These are phyloP conservation scores for Aegilops longissima DNA, from an alignment of 176 grass and related monocot species.

Conservation along the genomic window DNA sequence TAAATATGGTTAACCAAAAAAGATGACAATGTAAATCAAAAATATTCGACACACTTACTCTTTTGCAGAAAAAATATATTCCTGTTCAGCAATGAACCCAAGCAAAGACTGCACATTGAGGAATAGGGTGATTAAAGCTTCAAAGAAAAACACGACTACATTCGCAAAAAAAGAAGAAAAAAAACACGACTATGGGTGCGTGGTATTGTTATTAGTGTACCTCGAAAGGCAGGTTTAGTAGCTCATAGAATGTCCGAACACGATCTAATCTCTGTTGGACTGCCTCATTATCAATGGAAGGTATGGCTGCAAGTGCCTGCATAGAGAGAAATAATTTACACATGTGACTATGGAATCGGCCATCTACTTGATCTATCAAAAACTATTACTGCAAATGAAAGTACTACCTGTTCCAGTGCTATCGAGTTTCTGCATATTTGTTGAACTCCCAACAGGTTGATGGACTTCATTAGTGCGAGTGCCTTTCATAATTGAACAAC, in stretches of 20 bases:
- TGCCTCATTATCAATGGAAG: slow-evolving; percentile 80
- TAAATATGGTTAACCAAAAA: not conserved
- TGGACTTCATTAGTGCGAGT: slow-evolving; percentile 89
- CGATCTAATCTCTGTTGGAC: slow-evolving; percentile 87
- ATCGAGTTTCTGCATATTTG: slow-evolving; percentile 98
- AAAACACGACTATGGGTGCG: slow-evolving; percentile 14
- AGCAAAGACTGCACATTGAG: slow-evolving; percentile 65
- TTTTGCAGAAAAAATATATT: slow-evolving; percentile 73
- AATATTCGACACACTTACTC: slow-evolving; percentile 56
- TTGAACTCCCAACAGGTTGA: slow-evolving; percentile 94
- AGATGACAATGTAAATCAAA: not conserved
- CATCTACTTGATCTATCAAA: slow-evolving; percentile 1
- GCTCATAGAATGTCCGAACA: slow-evolving; percentile 82
- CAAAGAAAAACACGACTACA: not conserved
- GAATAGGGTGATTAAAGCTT: slow-evolving; percentile 25
- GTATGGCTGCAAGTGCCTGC: slow-evolving; percentile 90
- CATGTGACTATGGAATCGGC: not conserved
- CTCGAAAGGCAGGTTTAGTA: slow-evolving; percentile 92
- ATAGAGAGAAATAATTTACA: slow-evolving; percentile 23
- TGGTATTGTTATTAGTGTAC: slow-evolving; percentile 27
- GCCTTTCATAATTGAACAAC: slow-evolving; percentile 45
- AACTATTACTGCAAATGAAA: not conserved
- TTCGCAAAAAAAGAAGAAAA: not conserved
- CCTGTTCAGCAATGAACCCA: slow-evolving; percentile 80
- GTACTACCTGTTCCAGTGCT: slow-evolving; percentile 85